Base-by-base conservation (phyloP, 352 stramenopile genomes). In the Elongisporangium anandrum region DNA sequence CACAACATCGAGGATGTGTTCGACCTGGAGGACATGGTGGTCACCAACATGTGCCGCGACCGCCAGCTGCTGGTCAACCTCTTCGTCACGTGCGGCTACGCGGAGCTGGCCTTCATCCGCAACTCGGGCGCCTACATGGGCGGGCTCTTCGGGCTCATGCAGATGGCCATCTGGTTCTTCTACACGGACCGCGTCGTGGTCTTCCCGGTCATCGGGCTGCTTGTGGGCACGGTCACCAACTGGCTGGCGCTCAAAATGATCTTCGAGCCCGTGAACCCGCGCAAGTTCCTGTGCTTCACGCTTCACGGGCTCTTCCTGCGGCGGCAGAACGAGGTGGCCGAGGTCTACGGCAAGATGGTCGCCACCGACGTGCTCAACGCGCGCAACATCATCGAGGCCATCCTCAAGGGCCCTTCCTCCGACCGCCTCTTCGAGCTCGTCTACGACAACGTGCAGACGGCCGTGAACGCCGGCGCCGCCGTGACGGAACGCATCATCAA, bases 151-250 rank as follows among this genome's bases (percentile, higher is more conserved):
- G 87, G 87, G 4, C 63, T 96, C 50, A 86, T 94, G 60, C 87
- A 96, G 62, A 94, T 97, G 88, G 73, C 79, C 0, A 69, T 97
- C 47, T 96, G 83, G 82, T 98, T 93, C 52, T 75, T 90, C 23
- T 90, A 90, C 61, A 73, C 75, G 34, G 81, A 90, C 56, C 81
- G 71, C 15, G 89, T 94, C 56, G 81, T 96, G 13, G 80, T 92
- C 9, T 96, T 98, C 54, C 92, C 92, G 1, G 89, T 97, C 17
- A 77, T 96, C n/a, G 97, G 97, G 20, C 71, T 96, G 16, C 87
- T 99, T 41, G 97, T 99, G 7, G 97, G 97, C 13, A 91, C 97
- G 12, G 88, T 98, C 29, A 99, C 97, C n/a, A 99, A 99, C 68
- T 98, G 92, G 90, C 77, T 99, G 29, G 92, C 90, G 54, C 67